Percentiles rank a stretch among this genome's conserved stretches.
Conservation (phyloP, 768 basidiomycete genomes). For the Melanogaster broomeanus region DNA sequence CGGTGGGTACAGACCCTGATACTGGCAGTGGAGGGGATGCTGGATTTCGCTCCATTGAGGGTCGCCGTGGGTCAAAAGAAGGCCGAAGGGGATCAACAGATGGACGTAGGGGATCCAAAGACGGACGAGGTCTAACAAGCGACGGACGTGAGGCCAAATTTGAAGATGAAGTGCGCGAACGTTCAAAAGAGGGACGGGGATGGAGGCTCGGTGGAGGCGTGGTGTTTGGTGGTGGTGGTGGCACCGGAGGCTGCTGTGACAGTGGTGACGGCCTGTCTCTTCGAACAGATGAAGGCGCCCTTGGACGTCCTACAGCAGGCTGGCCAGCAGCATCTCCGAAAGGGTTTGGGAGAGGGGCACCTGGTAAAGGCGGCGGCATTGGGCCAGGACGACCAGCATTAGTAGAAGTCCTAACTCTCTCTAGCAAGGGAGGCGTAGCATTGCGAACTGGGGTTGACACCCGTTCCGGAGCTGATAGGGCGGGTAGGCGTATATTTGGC, state of each 20-base stretch:
- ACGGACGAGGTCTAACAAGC: constrained; percentile 12
- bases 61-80: constrained; percentile 11
- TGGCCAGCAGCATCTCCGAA: constrained; percentile 11
- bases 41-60: constrained; percentile 2
- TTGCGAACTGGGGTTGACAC: constrained; percentile 17
- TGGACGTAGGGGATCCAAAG: constrained; percentile 18
- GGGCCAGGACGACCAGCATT: constrained; percentile 8
- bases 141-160: constrained; percentile 14
- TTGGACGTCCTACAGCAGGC: constrained; percentile 12
- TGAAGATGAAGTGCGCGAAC: constrained; percentile 14
- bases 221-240: constrained; percentile 12
- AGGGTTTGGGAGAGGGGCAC: constrained; percentile 8
- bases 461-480: constrained; percentile 12
- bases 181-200: constrained; percentile 18
- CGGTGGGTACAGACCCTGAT: not conserved
- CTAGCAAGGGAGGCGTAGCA: constrained; percentile 11
- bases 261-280: constrained; percentile 11
- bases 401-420: constrained; percentile 21
- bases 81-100: constrained; percentile 16
- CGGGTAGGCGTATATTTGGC: constrained; percentile 3
- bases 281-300: constrained; percentile 12
- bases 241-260: constrained; percentile 1
- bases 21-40: not conserved
- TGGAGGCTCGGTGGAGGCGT: constrained; percentile 7
- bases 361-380: constrained; percentile 10